Percentiles rank a stretch among this genome's conserved stretches.
phyloP scores from a whole-genome alignment of 306 rosid species.

The Medicago ruthenica region DNA sequence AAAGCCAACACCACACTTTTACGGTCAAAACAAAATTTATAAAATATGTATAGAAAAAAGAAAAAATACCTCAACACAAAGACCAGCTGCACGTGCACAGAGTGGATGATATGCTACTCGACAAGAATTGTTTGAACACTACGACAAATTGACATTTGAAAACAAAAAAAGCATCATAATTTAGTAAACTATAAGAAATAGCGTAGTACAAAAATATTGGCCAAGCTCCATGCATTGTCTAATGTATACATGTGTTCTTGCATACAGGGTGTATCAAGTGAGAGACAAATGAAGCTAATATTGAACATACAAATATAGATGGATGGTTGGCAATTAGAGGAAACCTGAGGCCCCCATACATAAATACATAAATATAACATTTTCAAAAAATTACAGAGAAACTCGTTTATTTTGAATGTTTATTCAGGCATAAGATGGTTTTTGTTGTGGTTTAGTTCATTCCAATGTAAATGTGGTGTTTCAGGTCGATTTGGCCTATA shows the following conservation, averaged over 20 bases:
- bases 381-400: slow-evolving; percentile 6
- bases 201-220: slow-evolving; percentile 29
- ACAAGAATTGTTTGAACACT: slow-evolving; percentile 97
- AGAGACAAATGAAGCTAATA: slow-evolving; percentile 20
- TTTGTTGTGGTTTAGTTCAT: slow-evolving; percentile 13
- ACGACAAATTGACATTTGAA: slow-evolving; percentile 44
- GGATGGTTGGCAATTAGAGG: not conserved
- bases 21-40: slow-evolving; percentile 35
- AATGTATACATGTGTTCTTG: not conserved
- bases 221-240: slow-evolving; percentile 3
- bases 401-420: slow-evolving; percentile 12
- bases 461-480: slow-evolving; percentile 7
- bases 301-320: not conserved
- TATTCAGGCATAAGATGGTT: slow-evolving; percentile 6
- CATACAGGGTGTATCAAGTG: not conserved
- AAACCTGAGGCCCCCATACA: not conserved
- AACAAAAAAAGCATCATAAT: slow-evolving; percentile 28
- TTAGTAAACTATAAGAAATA: slow-evolving; percentile 19
- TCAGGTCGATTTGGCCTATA: not conserved
- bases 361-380: not conserved
- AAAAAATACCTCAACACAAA: slow-evolving; percentile 89
- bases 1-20: slow-evolving; percentile 27
- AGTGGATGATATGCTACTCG: slow-evolving; percentile 98
- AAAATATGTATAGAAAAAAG: slow-evolving; percentile 3
- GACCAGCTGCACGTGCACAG: slow-evolving; percentile 99